Conservation (phyloP, 2,329 filamentous ascomycete genomes). For the Fusarium sambucinum region DNA sequence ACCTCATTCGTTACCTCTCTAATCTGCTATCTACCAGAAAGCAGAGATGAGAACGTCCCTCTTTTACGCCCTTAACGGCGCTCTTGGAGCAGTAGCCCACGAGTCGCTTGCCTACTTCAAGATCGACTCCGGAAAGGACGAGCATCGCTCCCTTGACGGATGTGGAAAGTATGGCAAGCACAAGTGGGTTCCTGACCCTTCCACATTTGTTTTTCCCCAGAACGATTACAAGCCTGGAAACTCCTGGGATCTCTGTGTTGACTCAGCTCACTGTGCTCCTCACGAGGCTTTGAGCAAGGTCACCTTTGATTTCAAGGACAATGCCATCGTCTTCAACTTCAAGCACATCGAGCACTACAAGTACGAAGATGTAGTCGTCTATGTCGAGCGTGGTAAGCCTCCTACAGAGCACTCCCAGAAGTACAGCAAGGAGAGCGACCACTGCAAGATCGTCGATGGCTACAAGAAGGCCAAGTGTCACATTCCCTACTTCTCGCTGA, state of each 20-base stretch:
- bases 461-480: slow-evolving; percentile 46
- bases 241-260: slow-evolving; percentile 46
- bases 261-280: slow-evolving; percentile 37
- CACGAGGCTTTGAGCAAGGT: slow-evolving; percentile 43
- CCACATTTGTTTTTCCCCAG: slow-evolving; percentile 45
- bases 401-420: slow-evolving; percentile 38
- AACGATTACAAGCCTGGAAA: slow-evolving; percentile 36
- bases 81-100: slow-evolving; percentile 41
- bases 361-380: slow-evolving; percentile 46
- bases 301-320: slow-evolving; percentile 46
- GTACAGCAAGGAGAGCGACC: slow-evolving; percentile 43
- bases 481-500: slow-evolving; percentile 45
- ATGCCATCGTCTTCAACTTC: slow-evolving; percentile 45
- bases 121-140: slow-evolving; percentile 16
- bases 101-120: slow-evolving; percentile 45
- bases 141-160: slow-evolving; percentile 35
- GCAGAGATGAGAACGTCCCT: slow-evolving; percentile 44
- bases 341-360: slow-evolving; percentile 44
- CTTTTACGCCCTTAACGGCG: slow-evolving; percentile 45
- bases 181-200: slow-evolving; percentile 45
- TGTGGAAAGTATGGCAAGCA: slow-evolving; percentile 43
- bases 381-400: slow-evolving; percentile 40
- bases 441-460: slow-evolving; percentile 37
- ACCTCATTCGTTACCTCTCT: slow-evolving; percentile 38
- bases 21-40: slow-evolving; percentile 22